Evolutionary conservation across 192 early-diverging fungal genomes (phyloP).

Genomic region (Dissophora ornata): DNA sequence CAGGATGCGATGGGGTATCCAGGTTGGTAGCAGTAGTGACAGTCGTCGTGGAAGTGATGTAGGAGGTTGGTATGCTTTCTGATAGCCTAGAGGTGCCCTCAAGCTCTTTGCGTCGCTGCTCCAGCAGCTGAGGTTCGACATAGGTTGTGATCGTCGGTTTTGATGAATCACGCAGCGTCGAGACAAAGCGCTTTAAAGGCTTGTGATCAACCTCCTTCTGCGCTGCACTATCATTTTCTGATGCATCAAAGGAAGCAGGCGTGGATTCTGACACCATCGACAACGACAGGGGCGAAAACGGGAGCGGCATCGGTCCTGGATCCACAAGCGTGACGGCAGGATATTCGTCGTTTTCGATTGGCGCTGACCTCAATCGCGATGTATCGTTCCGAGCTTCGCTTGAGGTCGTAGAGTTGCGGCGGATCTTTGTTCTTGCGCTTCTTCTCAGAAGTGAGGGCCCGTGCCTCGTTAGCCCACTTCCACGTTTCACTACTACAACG

Average conservation of each 20-base stretch:
- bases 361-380: constrained; percentile 24
- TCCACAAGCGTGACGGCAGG: constrained; percentile 45
- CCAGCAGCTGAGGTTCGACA: constrained; percentile 40
- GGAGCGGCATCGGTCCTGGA: constrained; percentile 33
- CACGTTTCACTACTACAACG: constrained; percentile 45
- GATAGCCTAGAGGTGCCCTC: constrained; percentile 4
- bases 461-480: constrained; percentile 43
- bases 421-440: constrained; percentile 65
- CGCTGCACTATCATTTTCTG: not conserved
- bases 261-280: too few species aligned
- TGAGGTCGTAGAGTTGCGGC: constrained; percentile 58
- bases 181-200: constrained; percentile 47
- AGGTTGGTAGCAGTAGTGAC: not conserved
- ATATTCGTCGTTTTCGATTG: constrained; percentile 43
- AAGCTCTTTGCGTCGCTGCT: constrained; percentile 36
- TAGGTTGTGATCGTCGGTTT: constrained; percentile 52
- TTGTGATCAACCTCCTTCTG: constrained; percentile 1
- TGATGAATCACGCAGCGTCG: constrained; percentile 39
- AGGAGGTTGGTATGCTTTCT: not conserved
- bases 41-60: not conserved
- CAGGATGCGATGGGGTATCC: too few species aligned
- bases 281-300: constrained; percentile 2
- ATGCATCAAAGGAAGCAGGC: too few species aligned
- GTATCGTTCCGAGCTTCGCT: constrained; percentile 18
- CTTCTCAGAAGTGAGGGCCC: constrained; percentile 57